Base-by-base conservation (phyloP, 345 rosid genomes). In the Cardamine occulta region DNA sequence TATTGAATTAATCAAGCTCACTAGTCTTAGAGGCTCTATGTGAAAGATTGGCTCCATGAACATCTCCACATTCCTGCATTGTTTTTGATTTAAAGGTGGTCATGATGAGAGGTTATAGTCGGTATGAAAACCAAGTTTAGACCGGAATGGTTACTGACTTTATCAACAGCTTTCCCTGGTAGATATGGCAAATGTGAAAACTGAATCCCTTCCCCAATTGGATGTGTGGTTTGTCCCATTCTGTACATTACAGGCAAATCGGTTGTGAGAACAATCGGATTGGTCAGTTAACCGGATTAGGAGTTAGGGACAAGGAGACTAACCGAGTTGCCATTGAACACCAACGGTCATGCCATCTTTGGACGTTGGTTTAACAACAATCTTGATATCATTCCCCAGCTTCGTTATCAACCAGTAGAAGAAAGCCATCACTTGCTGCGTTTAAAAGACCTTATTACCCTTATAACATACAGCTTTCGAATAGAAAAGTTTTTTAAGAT, bases 171-270 rank as follows among this genome's bases (percentile, higher is more conserved):
- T 68, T 89, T 61, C 98, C 98, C 1, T 81, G 87, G 83, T 89
- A 94, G 57, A 49, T 23, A 48, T 94, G 96, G 80, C 87, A 85
- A 14, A 84, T 77, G 72, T 88, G 78, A 82, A 89, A 83, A 77
- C 91, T 89, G 67, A 91, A 79, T 56, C 96, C 97, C 35, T 86
- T 86, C 66, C 97, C 96, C 60, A 94, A 13, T 60, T 87, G 91
- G 67, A 84, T 66, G n/a, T 84, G 77, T 8, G 77, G 64, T 66
- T 82, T 82, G 37, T 64, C 83, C 91, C 90, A 89, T 77, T 91
- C 98, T 91, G 84, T 76, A 29, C 8, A 69, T 9, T 19, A 67
- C 44, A 39, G 18, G 47, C 34, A 34, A 62, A 47, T 57, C 13
- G 2, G 21, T 49, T 2, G 10, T 37, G 39, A 71, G 61, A 71